Base-by-base conservation (phyloP, 1,139 yeast genomes). In the Hemisphaericaspora subhashii region DNA sequence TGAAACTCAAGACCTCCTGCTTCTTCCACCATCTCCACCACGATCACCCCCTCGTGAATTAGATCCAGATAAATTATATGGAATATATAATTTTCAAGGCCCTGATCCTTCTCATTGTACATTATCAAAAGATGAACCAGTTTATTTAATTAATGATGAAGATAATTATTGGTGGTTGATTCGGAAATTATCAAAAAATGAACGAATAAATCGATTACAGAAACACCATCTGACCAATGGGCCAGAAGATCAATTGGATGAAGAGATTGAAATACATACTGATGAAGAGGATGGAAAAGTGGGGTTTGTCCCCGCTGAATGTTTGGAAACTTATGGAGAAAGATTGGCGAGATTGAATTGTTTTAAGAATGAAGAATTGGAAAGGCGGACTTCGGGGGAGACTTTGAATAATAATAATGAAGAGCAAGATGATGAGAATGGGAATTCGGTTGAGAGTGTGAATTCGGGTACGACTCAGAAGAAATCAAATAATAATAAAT, bases 131-230 rank as follows among this genome's bases (percentile, higher is more conserved):
- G 94, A 94, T 53, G 96, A 89, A 53, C 83, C 95, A 1, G 92
- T 94, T 45, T 70, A 78, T 35, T 66, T 92, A 25, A 65, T 92
- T 26, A 90, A 89, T 54, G 98, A 92, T 55, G 82, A 86, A 42
- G 97, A 92, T 60, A 79, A 88, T 44, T 92, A 92, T 64, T 92
- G 98, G 98, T 92, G 98, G 98, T 67, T 90, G 11, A 90, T 92
- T 21, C 75, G 82, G 43, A 80, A 87, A 50, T 71, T 82, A 41
- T 71, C 74, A 35, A 66, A 62, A 40, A 52, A 52, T 13, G 76
- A 72, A 46, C 51, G 70, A n/a, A 48, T 53, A 3, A 47, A 47
- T 27, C 38, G 50, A 16, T 21, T 41, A 30, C 17, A 21, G 11
- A 34, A 36, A 42, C 29, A 30, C n/a, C n/a, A n/a, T n/a, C n/a